phyloP scores from a whole-genome alignment of 495 filamentous ascomycete genomes.

The Poronia punctata region DNA sequence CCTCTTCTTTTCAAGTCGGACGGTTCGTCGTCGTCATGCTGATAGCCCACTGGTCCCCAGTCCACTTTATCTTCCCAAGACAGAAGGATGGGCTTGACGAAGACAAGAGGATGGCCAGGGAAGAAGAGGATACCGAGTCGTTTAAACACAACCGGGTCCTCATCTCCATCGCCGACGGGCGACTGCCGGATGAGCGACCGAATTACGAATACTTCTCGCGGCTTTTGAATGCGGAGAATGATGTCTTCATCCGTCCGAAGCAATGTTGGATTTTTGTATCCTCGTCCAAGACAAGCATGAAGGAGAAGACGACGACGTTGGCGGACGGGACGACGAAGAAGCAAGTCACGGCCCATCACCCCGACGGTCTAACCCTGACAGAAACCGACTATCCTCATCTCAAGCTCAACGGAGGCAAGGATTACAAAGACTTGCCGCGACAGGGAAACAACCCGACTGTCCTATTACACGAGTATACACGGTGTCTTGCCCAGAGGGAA shows the following conservation, averaged over 20 bases:
- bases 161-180: constrained; percentile 41
- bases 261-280: constrained; percentile 42
- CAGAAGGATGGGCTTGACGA: constrained; percentile 24
- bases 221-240: constrained; percentile 33
- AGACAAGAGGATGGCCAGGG: constrained; percentile 22
- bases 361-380: constrained; percentile 27
- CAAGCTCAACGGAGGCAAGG: constrained; percentile 33
- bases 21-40: not conserved
- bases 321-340: constrained; percentile 26
- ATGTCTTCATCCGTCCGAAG: constrained; percentile 34
- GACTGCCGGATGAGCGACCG: constrained; percentile 39
- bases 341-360: constrained; percentile 23
- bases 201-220: constrained; percentile 46
- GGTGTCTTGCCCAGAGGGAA: constrained; percentile 32
- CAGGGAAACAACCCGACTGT: constrained; percentile 23
- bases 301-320: constrained; percentile 23
- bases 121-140: constrained; percentile 38
- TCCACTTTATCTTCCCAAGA: constrained; percentile 42
- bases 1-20: not conserved
- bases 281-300: constrained; percentile 30
- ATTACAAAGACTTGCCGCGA: constrained; percentile 26
- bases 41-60: constrained; percentile 18
- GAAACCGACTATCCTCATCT: constrained; percentile 41
- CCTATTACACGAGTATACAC: constrained; percentile 43
- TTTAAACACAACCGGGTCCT: constrained; percentile 49